phyloP scores from a whole-genome alignment of 2,329 filamentous ascomycete species.

The Fusarium mangiferae region DNA sequence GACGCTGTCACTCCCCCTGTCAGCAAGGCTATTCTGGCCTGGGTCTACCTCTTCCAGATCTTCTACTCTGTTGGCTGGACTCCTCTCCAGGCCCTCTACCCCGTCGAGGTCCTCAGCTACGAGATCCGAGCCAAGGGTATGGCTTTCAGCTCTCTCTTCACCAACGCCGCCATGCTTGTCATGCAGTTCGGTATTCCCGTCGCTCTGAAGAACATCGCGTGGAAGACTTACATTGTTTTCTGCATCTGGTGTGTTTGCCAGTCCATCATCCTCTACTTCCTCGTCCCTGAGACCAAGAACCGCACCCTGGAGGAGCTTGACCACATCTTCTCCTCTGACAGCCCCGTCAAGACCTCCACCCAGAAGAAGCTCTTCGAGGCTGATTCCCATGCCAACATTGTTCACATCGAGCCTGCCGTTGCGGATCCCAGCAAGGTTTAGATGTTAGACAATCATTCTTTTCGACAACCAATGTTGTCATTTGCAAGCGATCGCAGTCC shows the following conservation, averaged over 20 bases:
- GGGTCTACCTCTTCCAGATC: conserved; percentile 49
- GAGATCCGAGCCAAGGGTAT: conserved; percentile 67
- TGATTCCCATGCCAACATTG: conserved; percentile 27
- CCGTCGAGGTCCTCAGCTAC: conserved; percentile 63
- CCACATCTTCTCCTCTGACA: conserved; percentile 35
- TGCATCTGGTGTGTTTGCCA: conserved; percentile 56
- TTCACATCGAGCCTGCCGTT: conserved; percentile 29
- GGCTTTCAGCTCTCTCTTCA: conserved; percentile 59
- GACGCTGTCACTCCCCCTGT: conserved; percentile 46
- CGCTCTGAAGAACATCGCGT: conserved; percentile 60
- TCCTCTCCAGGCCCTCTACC: conserved; percentile 56
- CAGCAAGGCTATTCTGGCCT: conserved; percentile 58
- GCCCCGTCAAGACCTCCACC: conserved; percentile 34
- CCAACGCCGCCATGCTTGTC: conserved; percentile 50
- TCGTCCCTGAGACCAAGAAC: conserved; percentile 62
- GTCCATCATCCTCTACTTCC: conserved; percentile 56
- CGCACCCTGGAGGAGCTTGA: conserved; percentile 51
- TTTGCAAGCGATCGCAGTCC: background rate
- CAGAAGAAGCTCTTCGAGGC: conserved; percentile 38
- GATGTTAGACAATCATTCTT: fast-evolving
- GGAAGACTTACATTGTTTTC: conserved; percentile 66
- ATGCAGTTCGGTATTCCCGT: conserved; percentile 60
- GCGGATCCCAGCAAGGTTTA: conserved; percentile 1
- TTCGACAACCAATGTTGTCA: background rate
- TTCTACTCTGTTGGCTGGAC: conserved; percentile 56